Evolutionary conservation across 2,329 filamentous ascomycete species (phyloP).

Genomic region (Taxawa tesnikishii): DNA sequence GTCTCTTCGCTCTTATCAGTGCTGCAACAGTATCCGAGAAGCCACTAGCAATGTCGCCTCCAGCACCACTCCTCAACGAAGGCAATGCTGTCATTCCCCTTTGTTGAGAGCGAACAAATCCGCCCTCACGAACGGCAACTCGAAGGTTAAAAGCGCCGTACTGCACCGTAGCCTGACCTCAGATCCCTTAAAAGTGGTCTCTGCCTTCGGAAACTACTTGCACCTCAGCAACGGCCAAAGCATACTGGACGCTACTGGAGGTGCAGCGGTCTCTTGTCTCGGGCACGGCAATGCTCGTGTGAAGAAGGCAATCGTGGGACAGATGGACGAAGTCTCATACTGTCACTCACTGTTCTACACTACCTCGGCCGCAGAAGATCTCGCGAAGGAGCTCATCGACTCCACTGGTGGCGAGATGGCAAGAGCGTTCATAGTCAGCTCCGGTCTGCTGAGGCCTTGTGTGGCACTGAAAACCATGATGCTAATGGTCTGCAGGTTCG

Average conservation of each 20-base stretch:
- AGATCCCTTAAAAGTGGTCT: constrained; percentile 34
- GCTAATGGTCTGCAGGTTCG: constrained; percentile 8
- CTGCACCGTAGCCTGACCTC: constrained; percentile 40
- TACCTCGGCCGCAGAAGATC: constrained; percentile 39
- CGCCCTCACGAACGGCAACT: background rate
- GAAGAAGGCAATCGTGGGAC: constrained; percentile 43
- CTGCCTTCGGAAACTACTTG: constrained; percentile 40
- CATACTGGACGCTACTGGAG: constrained; percentile 61
- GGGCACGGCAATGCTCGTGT: constrained; percentile 55
- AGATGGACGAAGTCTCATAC: constrained; percentile 48
- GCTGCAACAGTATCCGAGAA: no score
- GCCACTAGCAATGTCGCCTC: no score
- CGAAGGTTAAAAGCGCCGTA: constrained; percentile 18
- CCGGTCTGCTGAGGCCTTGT: no score
- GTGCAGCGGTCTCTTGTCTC: constrained; percentile 59
- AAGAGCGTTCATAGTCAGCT: constrained; percentile 44
- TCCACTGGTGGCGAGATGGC: constrained; percentile 41
- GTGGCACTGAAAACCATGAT: no score
- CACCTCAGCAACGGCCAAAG: constrained; percentile 41
- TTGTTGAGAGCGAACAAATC: no score
- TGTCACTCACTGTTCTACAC: constrained; percentile 48
- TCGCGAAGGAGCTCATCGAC: constrained; percentile 37
- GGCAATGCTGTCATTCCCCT: no score
- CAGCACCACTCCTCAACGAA: no score
- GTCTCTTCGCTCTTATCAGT: no score